phyloP scores from a whole-genome alignment of 306 rosid genomes.

The Crotalaria pallida region DNA sequence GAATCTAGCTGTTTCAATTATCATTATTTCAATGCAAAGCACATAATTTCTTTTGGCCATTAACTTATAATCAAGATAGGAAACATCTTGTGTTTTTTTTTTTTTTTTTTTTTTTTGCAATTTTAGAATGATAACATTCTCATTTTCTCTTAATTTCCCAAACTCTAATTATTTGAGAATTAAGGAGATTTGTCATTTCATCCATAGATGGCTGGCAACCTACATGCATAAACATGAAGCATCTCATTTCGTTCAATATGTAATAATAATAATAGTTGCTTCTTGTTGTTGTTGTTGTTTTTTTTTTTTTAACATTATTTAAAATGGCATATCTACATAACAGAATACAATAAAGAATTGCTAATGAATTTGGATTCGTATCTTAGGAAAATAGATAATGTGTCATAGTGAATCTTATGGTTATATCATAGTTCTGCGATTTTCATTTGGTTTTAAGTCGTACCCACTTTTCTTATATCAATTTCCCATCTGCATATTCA shows the following conservation, averaged over 20 bases:
- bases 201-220: neutral
- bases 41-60: neutral
- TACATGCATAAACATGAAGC: conserved; percentile 4
- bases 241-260: neutral
- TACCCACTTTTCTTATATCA: neutral
- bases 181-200: neutral
- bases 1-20: neutral
- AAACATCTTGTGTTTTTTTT: too few species aligned
- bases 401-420: neutral
- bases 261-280: neutral
- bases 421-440: neutral
- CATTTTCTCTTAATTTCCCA: neutral
- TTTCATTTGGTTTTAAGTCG: neutral
- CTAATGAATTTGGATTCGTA: neutral
- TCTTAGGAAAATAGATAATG: neutral
- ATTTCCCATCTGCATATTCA: neutral
- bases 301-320: too few species aligned
- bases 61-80: neutral
- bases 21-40: neutral
- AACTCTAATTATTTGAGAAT: neutral
- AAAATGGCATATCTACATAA: neutral
- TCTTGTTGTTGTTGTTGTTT: neutral
- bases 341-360: neutral
- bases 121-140: conserved; percentile 3
- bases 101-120: neutral